Conservation (phyloP, 1,139 yeast species). For the Diutina neorugosa region DNA sequence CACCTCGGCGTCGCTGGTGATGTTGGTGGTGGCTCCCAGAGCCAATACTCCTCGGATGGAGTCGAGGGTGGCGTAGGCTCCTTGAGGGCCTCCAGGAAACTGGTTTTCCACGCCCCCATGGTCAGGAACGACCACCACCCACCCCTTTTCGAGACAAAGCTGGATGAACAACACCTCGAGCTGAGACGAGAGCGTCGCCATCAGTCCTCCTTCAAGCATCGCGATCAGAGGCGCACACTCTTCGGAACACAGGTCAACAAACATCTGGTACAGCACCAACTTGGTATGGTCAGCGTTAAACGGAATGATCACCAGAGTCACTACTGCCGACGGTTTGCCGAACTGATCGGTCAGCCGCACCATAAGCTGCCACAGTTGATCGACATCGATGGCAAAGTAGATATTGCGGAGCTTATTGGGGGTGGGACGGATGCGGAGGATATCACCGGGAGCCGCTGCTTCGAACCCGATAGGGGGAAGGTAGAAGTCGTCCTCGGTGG, state of each 20-base stretch:
- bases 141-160: slow-evolving; percentile 8
- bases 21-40: slow-evolving; percentile 8
- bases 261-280: slow-evolving; percentile 7
- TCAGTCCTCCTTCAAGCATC: slow-evolving; percentile 7
- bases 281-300: slow-evolving; percentile 8
- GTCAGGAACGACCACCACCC: slow-evolving; percentile 9
- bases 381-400: slow-evolving; percentile 1
- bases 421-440: neutral
- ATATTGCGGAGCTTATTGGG: slow-evolving; percentile 1
- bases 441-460: neutral
- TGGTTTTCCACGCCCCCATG: slow-evolving; percentile 9
- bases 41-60: slow-evolving; percentile 9
- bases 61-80: slow-evolving; percentile 9
- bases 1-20: slow-evolving; percentile 9
- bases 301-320: slow-evolving; percentile 8
- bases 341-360: slow-evolving; percentile 21
- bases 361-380: slow-evolving; percentile 3
- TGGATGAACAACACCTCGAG: slow-evolving; percentile 6
- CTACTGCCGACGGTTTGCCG: slow-evolving; percentile 19
- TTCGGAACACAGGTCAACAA: slow-evolving; percentile 7
- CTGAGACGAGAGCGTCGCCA: slow-evolving; percentile 6
- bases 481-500: neutral
- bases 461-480: neutral
- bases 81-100: slow-evolving; percentile 8
- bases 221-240: slow-evolving; percentile 9